Evolutionary conservation across 1,284 basidiomycete genomes (phyloP).

Genomic region (Trichosporon sp.): DNA sequence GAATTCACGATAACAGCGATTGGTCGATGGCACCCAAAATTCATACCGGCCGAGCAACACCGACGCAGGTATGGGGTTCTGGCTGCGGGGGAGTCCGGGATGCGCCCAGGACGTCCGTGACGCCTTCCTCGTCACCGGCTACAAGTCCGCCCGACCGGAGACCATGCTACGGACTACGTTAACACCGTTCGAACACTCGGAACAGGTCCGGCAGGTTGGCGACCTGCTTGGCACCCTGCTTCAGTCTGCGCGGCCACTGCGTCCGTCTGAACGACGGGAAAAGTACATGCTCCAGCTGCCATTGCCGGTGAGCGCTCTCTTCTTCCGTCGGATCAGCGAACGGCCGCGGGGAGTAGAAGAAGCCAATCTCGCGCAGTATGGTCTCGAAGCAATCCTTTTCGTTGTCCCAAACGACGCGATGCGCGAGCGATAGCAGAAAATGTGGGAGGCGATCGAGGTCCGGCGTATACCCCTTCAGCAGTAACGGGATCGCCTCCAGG

Average conservation of each 20-base stretch:
- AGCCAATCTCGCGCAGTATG: constrained; percentile 82
- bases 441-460: constrained; percentile 79
- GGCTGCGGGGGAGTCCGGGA: not conserved
- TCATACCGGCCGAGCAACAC: not conserved
- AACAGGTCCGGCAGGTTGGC: constrained; percentile 84
- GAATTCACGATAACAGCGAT: not conserved
- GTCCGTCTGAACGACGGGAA: constrained; percentile 75
- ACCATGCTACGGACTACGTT: not conserved
- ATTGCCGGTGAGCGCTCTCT: constrained; percentile 55
- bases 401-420: constrained; percentile 79
- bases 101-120: not conserved
- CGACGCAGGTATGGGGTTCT: not conserved
- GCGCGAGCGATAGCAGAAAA: constrained; percentile 78
- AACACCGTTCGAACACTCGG: constrained; percentile 85
- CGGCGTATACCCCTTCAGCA: constrained; percentile 78
- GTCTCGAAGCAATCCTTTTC: constrained; percentile 81
- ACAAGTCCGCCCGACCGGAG: not conserved
- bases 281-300: constrained; percentile 82
- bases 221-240: constrained; percentile 58
- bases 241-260: constrained; percentile 15
- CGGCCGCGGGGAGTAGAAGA: constrained; percentile 74
- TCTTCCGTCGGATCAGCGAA: constrained; percentile 22
- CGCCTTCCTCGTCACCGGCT: not conserved
- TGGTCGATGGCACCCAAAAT: not conserved
- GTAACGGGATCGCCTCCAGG: constrained; percentile 70